A percentile compares a stretch with the other conserved stretches of the same genome.
These are phyloP conservation scores for Didymella pomorum DNA, from an alignment of 2,329 filamentous ascomycete genomes.

Conservation along the genomic window DNA sequence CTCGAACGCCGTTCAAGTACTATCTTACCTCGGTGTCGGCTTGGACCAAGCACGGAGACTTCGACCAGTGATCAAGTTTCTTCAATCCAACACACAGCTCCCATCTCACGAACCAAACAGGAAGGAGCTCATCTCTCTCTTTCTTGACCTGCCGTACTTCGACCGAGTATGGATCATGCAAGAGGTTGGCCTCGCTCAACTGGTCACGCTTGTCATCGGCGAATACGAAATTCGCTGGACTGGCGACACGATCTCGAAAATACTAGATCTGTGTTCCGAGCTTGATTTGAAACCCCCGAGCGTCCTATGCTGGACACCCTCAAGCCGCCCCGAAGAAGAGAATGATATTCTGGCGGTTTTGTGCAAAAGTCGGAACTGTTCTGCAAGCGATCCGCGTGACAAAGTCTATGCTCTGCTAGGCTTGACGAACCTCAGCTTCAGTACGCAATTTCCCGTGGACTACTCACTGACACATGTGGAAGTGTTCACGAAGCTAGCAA, in stretches of 20 bases:
- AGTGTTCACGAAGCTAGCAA: not conserved
- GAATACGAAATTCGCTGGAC: slow-evolving; percentile 2
- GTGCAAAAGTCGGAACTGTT: slow-evolving; percentile 13
- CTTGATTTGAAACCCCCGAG: not conserved
- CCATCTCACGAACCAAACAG: too few species aligned
- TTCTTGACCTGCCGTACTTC: slow-evolving; percentile 22
- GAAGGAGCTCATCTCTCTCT: not conserved
- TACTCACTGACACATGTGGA: not conserved
- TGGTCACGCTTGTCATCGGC: not conserved
- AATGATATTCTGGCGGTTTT: slow-evolving; percentile 17
- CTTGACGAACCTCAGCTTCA: slow-evolving; percentile 1
- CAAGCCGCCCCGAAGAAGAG: slow-evolving; percentile 1
- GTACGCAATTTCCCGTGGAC: not conserved
- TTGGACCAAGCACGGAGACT: too few species aligned
- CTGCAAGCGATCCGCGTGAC: slow-evolving; percentile 20
- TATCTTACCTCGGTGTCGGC: slow-evolving; percentile 8
- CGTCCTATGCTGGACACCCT: not conserved
- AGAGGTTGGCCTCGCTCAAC: slow-evolving; percentile 23
- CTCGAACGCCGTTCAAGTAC: slow-evolving; percentile 6
- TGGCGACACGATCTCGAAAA: not conserved
- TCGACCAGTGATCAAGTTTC: not conserved
- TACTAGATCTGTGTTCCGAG: not conserved
- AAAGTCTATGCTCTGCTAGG: slow-evolving; percentile 22
- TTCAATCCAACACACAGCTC: too few species aligned
- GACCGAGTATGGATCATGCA: slow-evolving; percentile 29